Evolutionary conservation across 179 eudicot species (phyloP), one percentile per base, ranked within the genome.

Genomic region (Silene noctiflora): DNA sequence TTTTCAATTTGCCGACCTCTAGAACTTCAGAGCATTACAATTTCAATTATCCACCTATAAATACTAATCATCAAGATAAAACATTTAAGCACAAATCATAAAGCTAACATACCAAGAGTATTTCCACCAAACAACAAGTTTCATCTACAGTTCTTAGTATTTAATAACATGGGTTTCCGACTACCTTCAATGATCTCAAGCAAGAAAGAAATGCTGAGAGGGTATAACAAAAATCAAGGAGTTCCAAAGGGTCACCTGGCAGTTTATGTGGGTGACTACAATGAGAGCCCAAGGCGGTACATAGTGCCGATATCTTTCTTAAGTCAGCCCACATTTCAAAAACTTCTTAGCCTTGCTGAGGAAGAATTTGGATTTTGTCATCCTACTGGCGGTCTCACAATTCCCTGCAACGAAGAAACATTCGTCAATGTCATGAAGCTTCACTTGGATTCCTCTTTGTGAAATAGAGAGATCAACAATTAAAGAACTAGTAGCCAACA

Each of bases 161-260:
- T 75, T 33, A 25, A 22, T 58, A 53, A 61, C 73, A 82, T 82
- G 82, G 82, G 70, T 66, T 75, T 82, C 67, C 74, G 80, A 1
- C 59, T 78, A 73, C 77, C 79, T 42, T 71, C 71, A n/a, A 25
- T 78, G 82, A 78, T 71, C 74, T 22, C 74, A 59, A 75, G 65
- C 77, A 79, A 80, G 35, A 82, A 75, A 72, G 72, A 44, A 67
- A 60, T 44, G 35, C 67, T 60, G 19, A 82, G 66, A 67, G 13
- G 67, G 39, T 72, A 78, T 11, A 71, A 65, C 79, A 81, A 60
- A 82, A 75, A 31, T 24, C 82, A 75, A 42, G 84, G 65, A 71
- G 87, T 87, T 14, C 89, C 85, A 17, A 89, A 83, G 67, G 92
- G 92, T 72, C 85, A 82, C 77, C 82, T 82, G 42, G 85, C 85